These are phyloP conservation scores for Miamiensis avidus DNA, from an alignment of 169 alveolate species.

Conservation along the genomic window DNA sequence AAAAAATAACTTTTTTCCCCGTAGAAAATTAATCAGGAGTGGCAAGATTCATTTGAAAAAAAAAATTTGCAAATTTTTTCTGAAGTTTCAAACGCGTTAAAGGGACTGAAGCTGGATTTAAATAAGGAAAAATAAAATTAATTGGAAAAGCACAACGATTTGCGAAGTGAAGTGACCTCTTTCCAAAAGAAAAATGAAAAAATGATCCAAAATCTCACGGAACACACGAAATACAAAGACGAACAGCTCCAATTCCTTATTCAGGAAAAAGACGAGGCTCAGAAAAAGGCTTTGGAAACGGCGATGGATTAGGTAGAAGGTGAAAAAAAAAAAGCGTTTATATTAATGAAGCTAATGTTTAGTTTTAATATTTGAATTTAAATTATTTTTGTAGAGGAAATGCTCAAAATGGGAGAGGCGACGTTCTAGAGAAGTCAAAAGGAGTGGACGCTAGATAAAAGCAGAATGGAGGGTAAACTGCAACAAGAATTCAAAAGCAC, in stretches of 20 bases:
- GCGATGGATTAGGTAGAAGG: not conserved
- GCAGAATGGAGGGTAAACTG: no score
- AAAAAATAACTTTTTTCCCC: slow-evolving; percentile 2
- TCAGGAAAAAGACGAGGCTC: not conserved
- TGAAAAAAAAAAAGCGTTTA: no score
- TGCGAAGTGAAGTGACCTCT: not conserved
- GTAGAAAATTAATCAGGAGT: slow-evolving; percentile 24
- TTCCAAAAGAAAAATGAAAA: slow-evolving; percentile 11
- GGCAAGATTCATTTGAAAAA: slow-evolving; percentile 38
- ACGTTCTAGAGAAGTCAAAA: no score
- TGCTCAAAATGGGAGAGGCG: no score
- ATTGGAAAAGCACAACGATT: slow-evolving; percentile 7
- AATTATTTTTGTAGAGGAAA: no score
- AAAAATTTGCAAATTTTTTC: slow-evolving; percentile 40
- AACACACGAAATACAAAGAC: slow-evolving; percentile 11
- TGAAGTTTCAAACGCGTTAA: slow-evolving; percentile 37
- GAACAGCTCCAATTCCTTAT: slow-evolving; percentile 7
- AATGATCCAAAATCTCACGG: not conserved
- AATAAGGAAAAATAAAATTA: slow-evolving; percentile 27
- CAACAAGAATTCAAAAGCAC: no score
- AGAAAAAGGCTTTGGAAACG: not conserved
- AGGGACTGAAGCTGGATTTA: slow-evolving; percentile 26
- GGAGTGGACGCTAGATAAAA: no score
- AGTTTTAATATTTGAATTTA: no score
- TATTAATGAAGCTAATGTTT: no score